Base-by-base conservation (phyloP, 2,329 filamentous ascomycete genomes). In the Penicillium brevicompactum region DNA sequence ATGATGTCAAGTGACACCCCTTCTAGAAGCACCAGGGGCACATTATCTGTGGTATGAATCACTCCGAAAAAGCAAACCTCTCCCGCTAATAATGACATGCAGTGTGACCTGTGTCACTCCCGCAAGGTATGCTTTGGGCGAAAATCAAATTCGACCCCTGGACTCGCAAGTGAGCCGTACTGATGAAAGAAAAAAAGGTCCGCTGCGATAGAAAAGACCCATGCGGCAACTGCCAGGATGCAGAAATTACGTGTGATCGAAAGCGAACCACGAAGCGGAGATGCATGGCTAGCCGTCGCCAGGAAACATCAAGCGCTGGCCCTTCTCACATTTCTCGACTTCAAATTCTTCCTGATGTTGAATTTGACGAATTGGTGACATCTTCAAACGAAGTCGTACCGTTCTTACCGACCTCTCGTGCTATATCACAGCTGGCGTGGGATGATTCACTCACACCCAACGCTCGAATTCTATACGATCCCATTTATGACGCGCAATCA, bases 211-310 rank as follows among this genome's bases (percentile, higher is more conserved):
- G 62, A 18, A 50, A 57, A 16, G 53, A 61, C 16, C 63, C 62
- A 14, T 66, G 63, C 46, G 57, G 62, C 21, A 65, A 66, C 49
- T 66, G 63, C 38, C 55, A 53, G 31, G 63, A 66, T 49, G 59
- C 61, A 55, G 56, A 48, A 10, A 43, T 56, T 0, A 13, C 49
- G 6, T 66, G 63, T 42, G 54, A 46, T 51, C 60, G 56, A 13
- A 37, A 21, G 14, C 45, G 62, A 10, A 31, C 48, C 43, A 51
- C 54, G 41, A 57, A 51, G 42, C 53, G 31, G 21, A 40, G 52
- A 22, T 32, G 44, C 30, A 46, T 44, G 2, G 50, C 42, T 4
- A 53, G 41, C 24, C 44, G 37, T 22, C 27, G 40, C 3, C 14
- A 34, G n/a, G 9, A 30, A 31, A 6, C 5, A 21, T 6, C 22